Evolutionary conservation across 208 protist species (phyloP).

Genomic region (Herpetomonas muscarum): DNA sequence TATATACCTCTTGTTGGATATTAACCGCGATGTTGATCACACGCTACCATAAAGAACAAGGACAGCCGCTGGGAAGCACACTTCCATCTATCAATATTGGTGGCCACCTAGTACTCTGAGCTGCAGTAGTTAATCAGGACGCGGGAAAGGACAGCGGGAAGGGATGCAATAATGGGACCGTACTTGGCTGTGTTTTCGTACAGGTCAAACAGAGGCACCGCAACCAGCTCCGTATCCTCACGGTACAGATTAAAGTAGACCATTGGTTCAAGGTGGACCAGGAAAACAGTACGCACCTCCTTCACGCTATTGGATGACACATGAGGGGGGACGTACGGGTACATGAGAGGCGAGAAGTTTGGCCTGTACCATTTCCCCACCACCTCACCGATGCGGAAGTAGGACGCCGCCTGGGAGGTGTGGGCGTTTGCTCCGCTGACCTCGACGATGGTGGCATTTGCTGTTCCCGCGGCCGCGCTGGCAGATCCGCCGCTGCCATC

Average conservation of each 20-base stretch:
- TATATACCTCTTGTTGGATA: too few relatives aligned
- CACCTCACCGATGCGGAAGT: slow-evolving; percentile 74
- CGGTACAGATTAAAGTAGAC: slow-evolving; percentile 68
- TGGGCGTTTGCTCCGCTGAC: slow-evolving; percentile 21
- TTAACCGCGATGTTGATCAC: too few relatives aligned
- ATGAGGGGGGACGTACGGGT: slow-evolving; percentile 91
- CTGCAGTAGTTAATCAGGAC: slow-evolving; percentile 84
- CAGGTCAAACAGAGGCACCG: slow-evolving; percentile 88
- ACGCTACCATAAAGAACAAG: too few relatives aligned
- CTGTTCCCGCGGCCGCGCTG: slow-evolving; percentile 7
- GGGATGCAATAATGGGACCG: slow-evolving; percentile 70
- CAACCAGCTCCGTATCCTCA: slow-evolving; percentile 72
- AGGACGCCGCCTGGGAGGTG: slow-evolving; percentile 24
- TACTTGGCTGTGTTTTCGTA: slow-evolving; percentile 90
- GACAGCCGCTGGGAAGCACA: too few relatives aligned
- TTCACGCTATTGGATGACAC: slow-evolving; percentile 69
- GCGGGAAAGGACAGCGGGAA: slow-evolving; percentile 75
- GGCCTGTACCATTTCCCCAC: slow-evolving; percentile 79
- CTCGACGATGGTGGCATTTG: slow-evolving; percentile 40
- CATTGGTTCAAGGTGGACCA: slow-evolving; percentile 71
- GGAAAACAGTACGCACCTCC: slow-evolving; percentile 81
- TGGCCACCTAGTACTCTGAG: slow-evolving; percentile 34
- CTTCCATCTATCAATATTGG: too few relatives aligned
- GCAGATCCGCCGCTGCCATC: neutral
- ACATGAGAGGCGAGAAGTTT: slow-evolving; percentile 86